Conservation (phyloP, 1,284 basidiomycete species). For the Irpex rosettiformis region DNA sequence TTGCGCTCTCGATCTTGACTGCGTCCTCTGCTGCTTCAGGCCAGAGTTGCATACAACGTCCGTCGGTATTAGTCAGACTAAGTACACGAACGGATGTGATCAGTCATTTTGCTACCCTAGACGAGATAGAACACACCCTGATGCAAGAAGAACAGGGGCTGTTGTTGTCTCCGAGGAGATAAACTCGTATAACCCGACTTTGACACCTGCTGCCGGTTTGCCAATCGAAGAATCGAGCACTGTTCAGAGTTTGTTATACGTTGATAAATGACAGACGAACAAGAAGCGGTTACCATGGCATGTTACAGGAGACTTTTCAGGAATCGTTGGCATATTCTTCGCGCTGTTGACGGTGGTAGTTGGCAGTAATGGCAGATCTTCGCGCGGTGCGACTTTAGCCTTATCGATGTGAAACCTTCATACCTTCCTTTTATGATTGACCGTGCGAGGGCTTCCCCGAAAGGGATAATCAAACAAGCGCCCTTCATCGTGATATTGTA, state of each 20-base stretch:
- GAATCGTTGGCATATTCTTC: conserved; percentile 35
- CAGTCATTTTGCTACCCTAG: background rate
- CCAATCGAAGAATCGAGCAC: conserved; percentile 85
- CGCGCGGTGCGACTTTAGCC: background rate
- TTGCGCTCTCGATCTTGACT: conserved; percentile 31
- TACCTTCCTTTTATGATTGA: background rate
- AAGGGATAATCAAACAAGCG: background rate
- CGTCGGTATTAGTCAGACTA: conserved; percentile 79
- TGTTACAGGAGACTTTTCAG: conserved; percentile 75
- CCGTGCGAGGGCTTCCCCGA: background rate
- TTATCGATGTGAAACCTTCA: background rate
- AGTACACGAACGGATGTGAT: background rate
- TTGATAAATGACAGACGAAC: background rate
- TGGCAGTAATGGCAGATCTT: background rate
- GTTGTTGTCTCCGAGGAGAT: conserved; percentile 28
- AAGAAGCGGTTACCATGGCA: conserved; percentile 73
- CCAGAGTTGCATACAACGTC: conserved; percentile 74
- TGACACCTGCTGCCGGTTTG: conserved; percentile 71
- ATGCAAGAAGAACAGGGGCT: conserved; percentile 51
- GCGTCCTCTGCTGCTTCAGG: conserved; percentile 37
- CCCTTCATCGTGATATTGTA: background rate
- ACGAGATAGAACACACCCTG: conserved; percentile 44
- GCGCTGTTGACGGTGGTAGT: background rate
- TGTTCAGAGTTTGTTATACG: conserved; percentile 29
- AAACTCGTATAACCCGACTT: conserved; percentile 49